Evolutionary conservation across 257 asterid species (phyloP).

Genomic region (Solanum bulbocastanum): DNA sequence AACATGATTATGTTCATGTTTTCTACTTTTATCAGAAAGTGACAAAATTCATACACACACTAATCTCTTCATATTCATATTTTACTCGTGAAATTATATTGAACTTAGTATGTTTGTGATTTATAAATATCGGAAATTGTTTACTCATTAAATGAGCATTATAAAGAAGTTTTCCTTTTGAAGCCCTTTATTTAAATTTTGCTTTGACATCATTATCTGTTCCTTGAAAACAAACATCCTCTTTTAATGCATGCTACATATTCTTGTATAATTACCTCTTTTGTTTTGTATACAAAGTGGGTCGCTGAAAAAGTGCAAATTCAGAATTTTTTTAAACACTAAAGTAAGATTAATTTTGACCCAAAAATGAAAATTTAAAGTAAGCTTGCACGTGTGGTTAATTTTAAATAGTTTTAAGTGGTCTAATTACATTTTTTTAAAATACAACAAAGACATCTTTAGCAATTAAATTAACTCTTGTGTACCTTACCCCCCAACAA

Average conservation of each 20-base stretch:
- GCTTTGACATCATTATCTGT: neutral
- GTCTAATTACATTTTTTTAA: neutral
- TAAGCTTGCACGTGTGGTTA: conserved; percentile 10
- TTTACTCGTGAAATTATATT: neutral
- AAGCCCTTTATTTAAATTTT: neutral
- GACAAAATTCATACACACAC: too few relatives aligned
- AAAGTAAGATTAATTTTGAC: neutral
- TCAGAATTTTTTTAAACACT: neutral
- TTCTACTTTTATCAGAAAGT: neutral
- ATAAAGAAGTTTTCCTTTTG: neutral
- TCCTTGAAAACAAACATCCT: neutral
- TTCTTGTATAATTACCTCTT: neutral
- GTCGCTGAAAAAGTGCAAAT: neutral
- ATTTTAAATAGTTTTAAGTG: neutral
- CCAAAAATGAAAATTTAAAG: neutral
- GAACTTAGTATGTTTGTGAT: neutral
- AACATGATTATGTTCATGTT: neutral
- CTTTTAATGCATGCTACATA: neutral
- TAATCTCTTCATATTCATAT: fast-evolving
- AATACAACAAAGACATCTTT: neutral
- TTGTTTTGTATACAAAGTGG: neutral
- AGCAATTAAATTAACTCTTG: neutral
- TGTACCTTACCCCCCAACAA: neutral
- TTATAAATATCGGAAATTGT: neutral
- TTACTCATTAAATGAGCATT: neutral